A percentile compares a stretch with the other conserved stretches of the same genome.
Evolutionary conservation across 2,329 filamentous ascomycete genomes (phyloP).

Genomic region (Colletotrichum sp.): DNA sequence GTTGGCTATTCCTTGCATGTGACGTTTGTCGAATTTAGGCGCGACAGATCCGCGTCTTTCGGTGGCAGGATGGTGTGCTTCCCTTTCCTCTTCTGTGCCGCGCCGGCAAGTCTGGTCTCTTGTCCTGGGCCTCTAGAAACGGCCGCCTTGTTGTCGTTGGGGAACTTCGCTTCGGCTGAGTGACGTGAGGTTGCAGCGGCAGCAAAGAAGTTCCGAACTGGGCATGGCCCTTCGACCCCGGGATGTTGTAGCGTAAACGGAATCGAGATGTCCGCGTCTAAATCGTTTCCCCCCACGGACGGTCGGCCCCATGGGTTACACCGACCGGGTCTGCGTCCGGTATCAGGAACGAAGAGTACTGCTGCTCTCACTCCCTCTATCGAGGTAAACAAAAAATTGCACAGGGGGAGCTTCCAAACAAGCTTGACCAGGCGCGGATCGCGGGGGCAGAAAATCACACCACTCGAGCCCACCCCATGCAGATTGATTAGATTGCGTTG

Average conservation of each 20-base stretch:
- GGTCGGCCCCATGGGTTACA: not conserved
- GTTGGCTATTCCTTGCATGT: not conserved
- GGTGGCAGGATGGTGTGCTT: not conserved
- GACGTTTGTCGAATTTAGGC: not conserved
- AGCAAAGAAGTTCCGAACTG: not conserved
- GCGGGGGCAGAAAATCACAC: constrained; percentile 11
- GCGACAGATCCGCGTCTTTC: not conserved
- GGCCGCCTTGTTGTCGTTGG: not conserved
- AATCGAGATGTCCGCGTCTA: constrained; percentile 17
- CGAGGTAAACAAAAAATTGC: not conserved
- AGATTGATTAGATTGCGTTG: constrained; percentile 16
- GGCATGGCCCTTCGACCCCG: not conserved
- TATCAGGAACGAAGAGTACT: not conserved
- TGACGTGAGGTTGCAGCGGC: constrained; percentile 17
- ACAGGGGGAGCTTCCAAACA: not conserved
- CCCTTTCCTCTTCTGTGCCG: not conserved
- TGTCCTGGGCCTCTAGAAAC: not conserved
- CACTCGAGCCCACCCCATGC: not conserved
- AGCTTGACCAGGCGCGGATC: not conserved
- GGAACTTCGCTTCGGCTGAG: not conserved
- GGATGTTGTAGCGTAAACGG: not conserved
- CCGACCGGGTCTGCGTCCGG: not conserved
- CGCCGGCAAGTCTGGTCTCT: not conserved
- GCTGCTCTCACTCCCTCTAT: not conserved
- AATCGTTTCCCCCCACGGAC: not conserved